Evolutionary conservation across 2,329 filamentous ascomycete genomes (phyloP), one percentile per base, ranked within the genome.

Genomic region (Penicillium concentricum): DNA sequence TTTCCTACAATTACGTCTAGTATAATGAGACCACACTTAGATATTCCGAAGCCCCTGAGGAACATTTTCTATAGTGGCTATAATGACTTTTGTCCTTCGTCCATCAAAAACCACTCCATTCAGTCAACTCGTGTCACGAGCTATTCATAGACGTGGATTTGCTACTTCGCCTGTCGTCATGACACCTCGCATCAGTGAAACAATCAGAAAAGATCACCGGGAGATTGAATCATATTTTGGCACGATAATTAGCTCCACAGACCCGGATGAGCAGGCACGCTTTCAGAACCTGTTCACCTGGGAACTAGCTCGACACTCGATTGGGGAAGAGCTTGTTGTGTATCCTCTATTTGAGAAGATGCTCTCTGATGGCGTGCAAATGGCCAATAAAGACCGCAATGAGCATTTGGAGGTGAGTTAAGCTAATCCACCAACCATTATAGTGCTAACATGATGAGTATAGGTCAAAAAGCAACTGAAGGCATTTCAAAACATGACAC

Each of bases 311-410:
- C 76, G 79, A 4, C 79, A 82, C 58, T 76, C 77, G 1, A 72
- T 82, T 51, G 78, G 75, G 9, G 78, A 82, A 60, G 80, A 82
- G 60, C 63, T 82, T 41, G 71, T 83, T 9, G 72, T 84, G 1
- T 83, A 83, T 56, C 81, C 81, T 0, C 78, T 76, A 0, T 72
- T 84, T 24, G 80, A 82, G 63, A 77, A 79, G 57, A 65, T 79
- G 45, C 56, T 83, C 9, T 63, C 71, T 1, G 62, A 16, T 12
- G 42, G 42, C 16, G 22, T 6, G 7, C 20, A 44, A 13, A 44
- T 44, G 4, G 42, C 42, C 16, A 18, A 44, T 5, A 44, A 30
- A 4, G 42, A 44, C 28, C 42, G 42, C 26, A 6, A 44, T 13
- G 42, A 44, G 15, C 42, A 44, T 16, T n/a, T 30, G n/a, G 15